Conservation (phyloP, 129 eudicot genomes). For the Solidago caesia region DNA sequence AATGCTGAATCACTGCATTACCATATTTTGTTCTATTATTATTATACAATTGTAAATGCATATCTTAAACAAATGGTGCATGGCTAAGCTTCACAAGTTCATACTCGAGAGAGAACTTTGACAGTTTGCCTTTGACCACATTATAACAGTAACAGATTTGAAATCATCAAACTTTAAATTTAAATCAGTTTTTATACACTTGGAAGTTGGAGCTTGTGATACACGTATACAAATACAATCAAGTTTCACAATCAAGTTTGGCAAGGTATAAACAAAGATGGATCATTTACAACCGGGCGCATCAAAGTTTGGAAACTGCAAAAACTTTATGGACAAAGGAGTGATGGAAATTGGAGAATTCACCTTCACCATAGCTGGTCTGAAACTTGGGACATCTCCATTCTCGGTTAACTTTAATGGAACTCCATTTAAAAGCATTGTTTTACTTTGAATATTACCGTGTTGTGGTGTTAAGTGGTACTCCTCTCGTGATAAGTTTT, state of each 20-base stretch:
- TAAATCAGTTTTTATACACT: background rate
- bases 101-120: background rate
- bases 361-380: conserved; percentile 42
- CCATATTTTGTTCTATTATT: too few species aligned
- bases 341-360: conserved; percentile 47
- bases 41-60: too few species aligned
- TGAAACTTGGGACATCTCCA: conserved; percentile 58
- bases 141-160: background rate
- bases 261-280: background rate
- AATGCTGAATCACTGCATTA: background rate
- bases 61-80: too few species aligned
- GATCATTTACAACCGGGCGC: conserved; percentile 65
- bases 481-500: conserved; percentile 56
- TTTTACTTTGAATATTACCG: conserved; percentile 58
- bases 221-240: conserved; percentile 14
- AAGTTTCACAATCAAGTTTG: conserved; percentile 24
- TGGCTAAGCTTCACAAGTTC: background rate
- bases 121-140: background rate
- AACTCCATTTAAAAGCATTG: conserved; percentile 69
- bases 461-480: conserved; percentile 74
- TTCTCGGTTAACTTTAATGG: conserved; percentile 45
- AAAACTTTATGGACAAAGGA: conserved; percentile 79
- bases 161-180: conserved; percentile 7
- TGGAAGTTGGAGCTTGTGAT: background rate
- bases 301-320: conserved; percentile 65